Conservation (phyloP, 305 asterid species). For the Plantago coronopus region DNA sequence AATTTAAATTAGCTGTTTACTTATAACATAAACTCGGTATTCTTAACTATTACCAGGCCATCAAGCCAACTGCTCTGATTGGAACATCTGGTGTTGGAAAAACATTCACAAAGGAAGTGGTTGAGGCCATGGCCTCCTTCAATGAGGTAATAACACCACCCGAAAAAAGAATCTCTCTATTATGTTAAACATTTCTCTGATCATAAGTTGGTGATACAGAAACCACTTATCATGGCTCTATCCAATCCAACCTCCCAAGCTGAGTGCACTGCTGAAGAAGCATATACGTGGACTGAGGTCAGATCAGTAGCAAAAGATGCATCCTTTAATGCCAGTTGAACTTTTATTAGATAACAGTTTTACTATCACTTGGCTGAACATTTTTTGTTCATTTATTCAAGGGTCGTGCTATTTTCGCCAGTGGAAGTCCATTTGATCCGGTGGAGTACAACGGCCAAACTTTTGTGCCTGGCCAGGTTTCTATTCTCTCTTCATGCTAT, state of each 20-base stretch:
- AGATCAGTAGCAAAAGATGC: slow-evolving; percentile 12
- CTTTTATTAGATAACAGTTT: background rate
- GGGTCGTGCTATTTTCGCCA: slow-evolving; percentile 72
- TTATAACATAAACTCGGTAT: background rate
- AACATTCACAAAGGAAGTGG: slow-evolving; percentile 70
- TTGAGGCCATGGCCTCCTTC: slow-evolving; percentile 67
- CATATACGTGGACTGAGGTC: slow-evolving; percentile 80
- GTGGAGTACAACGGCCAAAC: slow-evolving; percentile 54
- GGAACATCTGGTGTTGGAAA: slow-evolving; percentile 87
- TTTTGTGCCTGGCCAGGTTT: slow-evolving; percentile 69
- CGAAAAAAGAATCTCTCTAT: background rate
- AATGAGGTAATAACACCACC: slow-evolving; percentile 44
- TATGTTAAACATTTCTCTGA: slow-evolving; percentile 16
- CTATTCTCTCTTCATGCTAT: slow-evolving; percentile 1
- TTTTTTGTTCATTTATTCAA: slow-evolving; percentile 19
- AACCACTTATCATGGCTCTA: slow-evolving; percentile 79
- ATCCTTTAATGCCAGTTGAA: background rate
- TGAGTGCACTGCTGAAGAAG: slow-evolving; percentile 91
- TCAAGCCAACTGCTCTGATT: slow-evolving; percentile 71
- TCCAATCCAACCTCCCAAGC: slow-evolving; percentile 85
- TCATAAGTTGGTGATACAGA: slow-evolving; percentile 35
- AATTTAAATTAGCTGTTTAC: background rate
- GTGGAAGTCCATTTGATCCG: slow-evolving; percentile 78
- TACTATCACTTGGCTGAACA: slow-evolving; percentile 1
- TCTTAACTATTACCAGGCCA: slow-evolving; percentile 40